Evolutionary conservation across 2,329 filamentous ascomycete genomes (phyloP), one percentile per base, ranked within the genome.

Genomic region (Ophiostoma sp.): DNA sequence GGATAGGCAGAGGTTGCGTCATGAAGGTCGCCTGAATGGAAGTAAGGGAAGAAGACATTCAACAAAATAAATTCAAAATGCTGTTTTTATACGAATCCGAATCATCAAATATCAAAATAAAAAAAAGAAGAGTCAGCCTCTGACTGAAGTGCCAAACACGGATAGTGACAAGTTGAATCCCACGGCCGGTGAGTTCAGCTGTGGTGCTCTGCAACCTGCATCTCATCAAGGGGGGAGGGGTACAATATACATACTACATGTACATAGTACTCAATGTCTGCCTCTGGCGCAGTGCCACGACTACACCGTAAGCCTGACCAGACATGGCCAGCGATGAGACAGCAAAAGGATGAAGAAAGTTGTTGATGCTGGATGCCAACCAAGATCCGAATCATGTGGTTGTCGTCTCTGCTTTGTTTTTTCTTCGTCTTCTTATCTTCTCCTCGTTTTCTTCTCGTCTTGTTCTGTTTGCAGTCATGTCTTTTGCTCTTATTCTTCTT

Each of bases 101-200:
- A 31, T 31, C 27, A 31, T 31, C 27, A 31, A 31, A 31, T 31
- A 41, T 11, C 1, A 15, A 48, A n/a, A n/a, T 1, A 20, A 48
- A 6, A 7, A 20, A 48, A 48, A 20, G 7, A 48, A n/a, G 44
- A 48, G 20, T n/a, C 41, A 44, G 15, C 41, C 44, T 20, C 44
- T 20, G 20, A 48, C 2, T 20, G 44, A 48, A 1, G 2, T 48
- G 20, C 15, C 44, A 48, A 48, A 7, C 44, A 48, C 44, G 44
- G 44, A 57, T 57, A 15, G 52, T 54, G 52, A 27, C 52, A 57
- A 57, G 52, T 57, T 57, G 52, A 57, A 57, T 57, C 52, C 52
- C 52, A 57, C 20, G n/a, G 52, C 52, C 52, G 52, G 52, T 57
- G 52, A 57, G 52, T 27, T 57, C 52, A 57, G 52, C 52, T 57